A percentile compares a stretch with the other conserved stretches of the same genome.
Evolutionary conservation across 192 early-diverging fungal species (phyloP).

Genomic region (Backusella westeae): DNA sequence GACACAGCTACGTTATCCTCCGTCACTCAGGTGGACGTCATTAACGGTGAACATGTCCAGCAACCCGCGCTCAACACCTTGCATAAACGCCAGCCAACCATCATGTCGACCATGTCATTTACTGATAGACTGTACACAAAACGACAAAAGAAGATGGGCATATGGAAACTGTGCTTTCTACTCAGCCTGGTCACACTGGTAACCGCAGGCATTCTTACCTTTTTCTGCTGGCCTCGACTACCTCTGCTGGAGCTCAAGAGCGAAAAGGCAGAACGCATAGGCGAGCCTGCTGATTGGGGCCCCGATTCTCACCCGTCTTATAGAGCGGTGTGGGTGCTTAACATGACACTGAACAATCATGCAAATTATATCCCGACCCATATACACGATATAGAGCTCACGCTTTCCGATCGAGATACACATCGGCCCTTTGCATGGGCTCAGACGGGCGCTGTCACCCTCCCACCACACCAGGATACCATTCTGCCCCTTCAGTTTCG

Average conservation of each 20-base stretch:
- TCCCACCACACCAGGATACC: not conserved
- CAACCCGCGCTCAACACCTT: not conserved
- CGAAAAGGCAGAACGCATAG: conserved; percentile 12
- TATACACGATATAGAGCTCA: conserved; percentile 12
- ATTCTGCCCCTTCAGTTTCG: not conserved
- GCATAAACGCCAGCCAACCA: not conserved
- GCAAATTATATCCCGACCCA: conserved; percentile 30
- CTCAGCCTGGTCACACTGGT: not conserved
- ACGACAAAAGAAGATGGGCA: conserved; percentile 6
- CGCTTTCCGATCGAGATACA: conserved; percentile 14
- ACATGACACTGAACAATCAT: conserved; percentile 23
- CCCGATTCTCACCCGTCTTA: conserved; percentile 2
- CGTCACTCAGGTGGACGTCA: not conserved
- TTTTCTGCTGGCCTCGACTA: conserved; percentile 27
- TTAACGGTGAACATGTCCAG: conserved; percentile 4
- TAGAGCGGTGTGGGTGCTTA: conserved; percentile 21
- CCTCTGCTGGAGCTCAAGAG: conserved; percentile 1
- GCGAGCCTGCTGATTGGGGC: conserved; percentile 16
- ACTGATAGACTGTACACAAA: not conserved
- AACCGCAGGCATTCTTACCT: not conserved
- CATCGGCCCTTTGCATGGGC: conserved; percentile 11
- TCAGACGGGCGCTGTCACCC: not conserved
- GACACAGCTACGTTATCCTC: not conserved
- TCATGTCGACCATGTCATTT: not conserved
- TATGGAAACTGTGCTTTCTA: not conserved